Evolutionary conservation across 208 protist genomes (phyloP).

Genomic region (Trichomonas vaginalis): DNA sequence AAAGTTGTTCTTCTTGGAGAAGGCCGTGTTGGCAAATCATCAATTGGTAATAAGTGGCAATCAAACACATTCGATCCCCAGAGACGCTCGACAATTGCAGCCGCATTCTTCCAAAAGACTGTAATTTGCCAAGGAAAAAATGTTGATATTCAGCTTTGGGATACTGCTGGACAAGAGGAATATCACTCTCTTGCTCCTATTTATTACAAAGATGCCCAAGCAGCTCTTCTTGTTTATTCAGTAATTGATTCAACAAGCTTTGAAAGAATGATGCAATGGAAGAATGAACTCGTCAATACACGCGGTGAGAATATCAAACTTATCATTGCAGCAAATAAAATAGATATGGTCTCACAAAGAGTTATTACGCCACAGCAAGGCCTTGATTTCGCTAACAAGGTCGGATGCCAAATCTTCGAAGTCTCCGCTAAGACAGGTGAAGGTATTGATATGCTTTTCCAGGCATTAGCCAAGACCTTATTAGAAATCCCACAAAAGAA

Average conservation of each 20-base stretch:
- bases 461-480: background rate
- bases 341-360: background rate
- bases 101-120: background rate
- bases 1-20: slow-evolving; percentile 11
- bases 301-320: background rate
- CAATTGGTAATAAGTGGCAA: background rate
- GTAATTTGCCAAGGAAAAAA: background rate
- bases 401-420: background rate
- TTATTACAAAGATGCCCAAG: slow-evolving; percentile 12
- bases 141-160: background rate
- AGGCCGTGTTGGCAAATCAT: slow-evolving; percentile 8
- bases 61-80: background rate
- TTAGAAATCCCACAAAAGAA: background rate
- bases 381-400: background rate
- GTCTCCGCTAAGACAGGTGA: slow-evolving; percentile 10
- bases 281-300: background rate
- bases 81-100: background rate
- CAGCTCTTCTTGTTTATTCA: background rate
- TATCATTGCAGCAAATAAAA: background rate
- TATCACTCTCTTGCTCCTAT: background rate
- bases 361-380: background rate
- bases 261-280: background rate
- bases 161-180: slow-evolving; percentile 5
- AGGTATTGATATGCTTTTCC: slow-evolving; percentile 20
- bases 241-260: background rate